Evolutionary conservation across 768 basidiomycete species (phyloP).

Genomic region (Melanogaster broomeanus): DNA sequence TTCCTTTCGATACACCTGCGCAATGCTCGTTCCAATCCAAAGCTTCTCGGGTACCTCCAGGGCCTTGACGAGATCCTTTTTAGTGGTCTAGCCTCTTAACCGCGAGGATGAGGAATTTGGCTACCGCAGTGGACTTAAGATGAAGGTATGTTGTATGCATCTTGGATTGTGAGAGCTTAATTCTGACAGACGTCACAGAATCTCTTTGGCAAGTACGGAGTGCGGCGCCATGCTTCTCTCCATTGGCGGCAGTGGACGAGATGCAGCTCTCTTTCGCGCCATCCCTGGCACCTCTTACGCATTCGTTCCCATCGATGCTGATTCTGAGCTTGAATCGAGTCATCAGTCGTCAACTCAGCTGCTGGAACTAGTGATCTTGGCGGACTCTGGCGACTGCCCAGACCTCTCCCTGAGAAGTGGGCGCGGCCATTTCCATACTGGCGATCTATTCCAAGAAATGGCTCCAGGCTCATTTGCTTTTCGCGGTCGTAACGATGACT

Average conservation of each 20-base stretch:
- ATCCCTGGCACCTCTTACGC: slow-evolving; percentile 65
- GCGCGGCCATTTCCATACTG: slow-evolving; percentile 79
- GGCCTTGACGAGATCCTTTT: slow-evolving; percentile 65
- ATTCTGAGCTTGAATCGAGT: slow-evolving; percentile 37
- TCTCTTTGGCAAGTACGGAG: slow-evolving; percentile 81
- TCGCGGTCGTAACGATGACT: slow-evolving; percentile 78
- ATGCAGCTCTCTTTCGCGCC: slow-evolving; percentile 53
- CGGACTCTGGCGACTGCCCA: slow-evolving; percentile 71
- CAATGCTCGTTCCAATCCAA: slow-evolving; percentile 57
- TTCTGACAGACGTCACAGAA: slow-evolving; percentile 48
- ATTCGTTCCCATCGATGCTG: slow-evolving; percentile 59
- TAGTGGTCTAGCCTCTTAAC: slow-evolving; percentile 62
- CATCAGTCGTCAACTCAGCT: slow-evolving; percentile 58
- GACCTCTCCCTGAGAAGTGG: slow-evolving; percentile 52
- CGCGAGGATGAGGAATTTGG: slow-evolving; percentile 76
- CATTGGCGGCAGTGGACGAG: slow-evolving; percentile 50
- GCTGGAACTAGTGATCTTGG: slow-evolving; percentile 69
- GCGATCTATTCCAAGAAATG: slow-evolving; percentile 75
- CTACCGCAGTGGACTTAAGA: slow-evolving; percentile 57
- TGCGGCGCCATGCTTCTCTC: slow-evolving; percentile 72
- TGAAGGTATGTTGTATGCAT: slow-evolving; percentile 50
- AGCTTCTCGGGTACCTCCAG: slow-evolving; percentile 56
- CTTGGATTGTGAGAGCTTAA: slow-evolving; percentile 12
- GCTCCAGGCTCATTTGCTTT: slow-evolving; percentile 59
- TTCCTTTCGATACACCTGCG: slow-evolving; percentile 68